Evolutionary conservation across 805 yeast species (phyloP).

Genomic region (Schwanniomyces pseudopolymorphus): DNA sequence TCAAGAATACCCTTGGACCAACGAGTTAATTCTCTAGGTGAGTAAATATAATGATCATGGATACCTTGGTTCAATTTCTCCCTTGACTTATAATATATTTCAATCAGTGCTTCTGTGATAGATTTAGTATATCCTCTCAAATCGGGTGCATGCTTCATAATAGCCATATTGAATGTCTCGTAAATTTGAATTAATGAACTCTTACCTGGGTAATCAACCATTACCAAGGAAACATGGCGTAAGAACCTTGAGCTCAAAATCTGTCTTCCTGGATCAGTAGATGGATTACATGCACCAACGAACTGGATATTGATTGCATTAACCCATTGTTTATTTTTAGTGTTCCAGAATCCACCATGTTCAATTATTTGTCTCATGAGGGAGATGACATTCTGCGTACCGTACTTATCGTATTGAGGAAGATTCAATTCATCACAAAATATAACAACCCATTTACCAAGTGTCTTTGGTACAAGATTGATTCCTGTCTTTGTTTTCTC

Average conservation of each 20-base stretch:
- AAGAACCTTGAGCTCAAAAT: constrained; percentile 58
- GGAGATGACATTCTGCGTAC: constrained; percentile 69
- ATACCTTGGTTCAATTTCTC: constrained; percentile 31
- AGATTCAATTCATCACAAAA: constrained; percentile 92
- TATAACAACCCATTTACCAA: constrained; percentile 72
- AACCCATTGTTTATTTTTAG: constrained; percentile 64
- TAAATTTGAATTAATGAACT: constrained; percentile 69
- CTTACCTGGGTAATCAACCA: constrained; percentile 77
- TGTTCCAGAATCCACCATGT: constrained; percentile 74
- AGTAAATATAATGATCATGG: constrained; percentile 67
- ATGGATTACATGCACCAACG: constrained; percentile 96
- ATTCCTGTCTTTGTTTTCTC: constrained; percentile 51
- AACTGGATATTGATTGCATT: constrained; percentile 62
- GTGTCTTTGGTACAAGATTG: constrained; percentile 54
- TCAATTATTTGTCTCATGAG: constrained; percentile 76
- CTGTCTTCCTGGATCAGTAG: constrained; percentile 75
- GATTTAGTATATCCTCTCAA: constrained; percentile 52
- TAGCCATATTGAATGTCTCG: constrained; percentile 51
- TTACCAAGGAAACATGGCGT: constrained; percentile 62
- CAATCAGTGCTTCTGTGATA: constrained; percentile 66
- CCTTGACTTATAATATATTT: constrained; percentile 51
- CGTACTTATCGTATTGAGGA: constrained; percentile 69
- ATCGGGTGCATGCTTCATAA: constrained; percentile 60
- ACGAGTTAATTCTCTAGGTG: constrained; percentile 89
- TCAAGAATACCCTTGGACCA: constrained; percentile 78